Base-by-base conservation (phyloP, 371 early-diverging fungal genomes). In the Zychaea mexicana region DNA sequence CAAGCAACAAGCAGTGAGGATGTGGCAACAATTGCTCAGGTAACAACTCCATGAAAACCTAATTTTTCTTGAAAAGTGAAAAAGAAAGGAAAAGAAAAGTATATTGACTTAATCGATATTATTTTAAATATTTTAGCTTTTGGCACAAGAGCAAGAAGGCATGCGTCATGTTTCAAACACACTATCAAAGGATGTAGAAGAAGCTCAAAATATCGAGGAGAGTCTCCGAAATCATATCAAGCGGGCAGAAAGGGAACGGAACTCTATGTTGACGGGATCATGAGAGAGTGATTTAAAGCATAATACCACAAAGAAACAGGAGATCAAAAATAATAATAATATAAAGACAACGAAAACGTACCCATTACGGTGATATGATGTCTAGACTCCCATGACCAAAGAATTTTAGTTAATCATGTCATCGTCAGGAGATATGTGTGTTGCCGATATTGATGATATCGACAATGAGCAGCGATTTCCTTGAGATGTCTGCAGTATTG, bases 1-100 rank as follows among this genome's bases (percentile, higher is more conserved):
- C 60, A 52, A 27, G 56, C 63, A 1, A 52, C 56, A 22, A 66
- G 60, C 36, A 27, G 63, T 36, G 63, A 65, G 21, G 63, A 62
- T 36, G 30, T 61, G 30, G 38, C 59, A 21, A 58, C 17, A 13
- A 54, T 70, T 60, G 70, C 60, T 47, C 53, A 66, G 65, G 69
- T 69, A 64, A 39, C 24, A 2, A 22, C 8, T 15, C 9, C 7
- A 15, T 36, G 9, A 36, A 36, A 36, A 7, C 38, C 38, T 9
- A 36, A 36, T 36, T n/a, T n/a, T n/a, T n/a, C n/a, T n/a, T n/a
- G n/a, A n/a, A n/a, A n/a, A n/a, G n/a, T n/a, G n/a, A 52, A 32
- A 15, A 36, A 31, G 10, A 53, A 61, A 26, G 21, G 8, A 24
- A 7, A n/a, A 15, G 39, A 42, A 42, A 15, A 42, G 2, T 7